Evolutionary conservation across 257 asterid genomes (phyloP), one percentile per base, ranked within the genome.

Genomic region (Scutellaria galericulata): DNA sequence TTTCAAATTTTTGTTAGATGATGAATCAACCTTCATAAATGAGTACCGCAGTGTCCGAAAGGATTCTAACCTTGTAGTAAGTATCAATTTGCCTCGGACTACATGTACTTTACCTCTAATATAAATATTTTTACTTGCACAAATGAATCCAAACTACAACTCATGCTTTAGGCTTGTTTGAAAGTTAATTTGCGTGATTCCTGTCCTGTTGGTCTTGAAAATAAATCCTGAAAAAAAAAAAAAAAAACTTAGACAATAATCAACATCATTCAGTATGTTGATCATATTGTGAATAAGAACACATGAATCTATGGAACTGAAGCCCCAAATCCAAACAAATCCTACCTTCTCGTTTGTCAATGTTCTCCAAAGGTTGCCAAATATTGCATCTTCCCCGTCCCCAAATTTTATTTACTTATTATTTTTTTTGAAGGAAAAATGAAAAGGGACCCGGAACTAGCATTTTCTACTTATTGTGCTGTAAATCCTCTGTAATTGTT

Each of bases 1-100:
- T 77, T 90, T 88, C 85, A 88, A 82, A 53, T 62, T 90, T 47
- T 76, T 90, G 74, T 79, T 90, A 58, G 90, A 89, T 66, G 98
- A 88, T 81, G 95, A 77, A 63, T 92, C 98, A 61, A 77, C 82
- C 70, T 92, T 86, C 84, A 90, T 82, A 55, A 87, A 82, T 70
- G 97, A 92, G 75, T 90, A 88, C 72, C 90, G 96, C 55, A 75
- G 75, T 66, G 86, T 80, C 66, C 85, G 98, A 55, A 90, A 87
- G 80, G 96, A 92, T 80, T 55, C 96, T 72, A 90, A 87, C 81
- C 90, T 92, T 66, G 62, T 60, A 4, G 98, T 90, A 87, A 80
- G 98, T 82, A 68, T 47, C 11, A 15, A 5, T 24, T 66, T 65
- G 40, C 24, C 60, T 63, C 24, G 46, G 56, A 55, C 63, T 79